Evolutionary conservation across 2,329 filamentous ascomycete genomes (phyloP).

Genomic region (Phialemonium atrogriseum): DNA sequence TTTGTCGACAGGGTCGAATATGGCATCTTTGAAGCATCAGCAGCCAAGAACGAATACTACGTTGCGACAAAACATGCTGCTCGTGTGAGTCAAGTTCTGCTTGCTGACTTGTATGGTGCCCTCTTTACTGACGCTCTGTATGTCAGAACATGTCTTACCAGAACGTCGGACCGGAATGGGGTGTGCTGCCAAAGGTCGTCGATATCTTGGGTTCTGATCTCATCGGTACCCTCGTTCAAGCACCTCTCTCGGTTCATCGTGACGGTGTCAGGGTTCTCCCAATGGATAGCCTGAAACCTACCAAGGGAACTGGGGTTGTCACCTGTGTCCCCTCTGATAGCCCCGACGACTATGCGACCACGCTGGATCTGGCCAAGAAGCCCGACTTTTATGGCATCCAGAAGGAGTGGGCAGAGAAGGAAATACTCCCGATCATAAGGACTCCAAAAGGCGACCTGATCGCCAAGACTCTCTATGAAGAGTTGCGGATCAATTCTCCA

Average conservation of each 20-base stretch:
- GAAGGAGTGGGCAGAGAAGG: constrained; percentile 90
- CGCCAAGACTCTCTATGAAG: constrained; percentile 76
- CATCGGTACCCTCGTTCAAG: constrained; percentile 81
- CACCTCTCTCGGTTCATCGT: constrained; percentile 79
- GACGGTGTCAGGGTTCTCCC: constrained; percentile 81
- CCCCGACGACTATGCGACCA: constrained; percentile 88
- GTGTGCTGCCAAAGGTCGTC: constrained; percentile 63
- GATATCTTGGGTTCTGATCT: constrained; percentile 72
- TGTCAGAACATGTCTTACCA: constrained; percentile 98
- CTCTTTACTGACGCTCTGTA: too few relatives aligned
- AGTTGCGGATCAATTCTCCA: constrained; percentile 92
- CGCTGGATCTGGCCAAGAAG: constrained; percentile 86
- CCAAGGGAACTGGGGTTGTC: constrained; percentile 94
- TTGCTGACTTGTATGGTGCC: too few relatives aligned
- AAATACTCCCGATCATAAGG: constrained; percentile 81
- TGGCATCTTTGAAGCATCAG: constrained; percentile 72
- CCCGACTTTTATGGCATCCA: constrained; percentile 92
- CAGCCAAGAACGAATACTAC: constrained; percentile 77
- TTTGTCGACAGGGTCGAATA: constrained; percentile 54
- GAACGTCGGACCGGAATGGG: constrained; percentile 71
- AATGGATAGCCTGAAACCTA: constrained; percentile 87
- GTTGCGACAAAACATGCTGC: constrained; percentile 73
- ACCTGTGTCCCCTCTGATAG: constrained; percentile 94
- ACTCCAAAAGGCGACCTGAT: constrained; percentile 83
- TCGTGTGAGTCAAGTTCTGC: too few relatives aligned